Conservation (phyloP, 2,329 filamentous ascomycete genomes). For the Alternaria sp. region DNA sequence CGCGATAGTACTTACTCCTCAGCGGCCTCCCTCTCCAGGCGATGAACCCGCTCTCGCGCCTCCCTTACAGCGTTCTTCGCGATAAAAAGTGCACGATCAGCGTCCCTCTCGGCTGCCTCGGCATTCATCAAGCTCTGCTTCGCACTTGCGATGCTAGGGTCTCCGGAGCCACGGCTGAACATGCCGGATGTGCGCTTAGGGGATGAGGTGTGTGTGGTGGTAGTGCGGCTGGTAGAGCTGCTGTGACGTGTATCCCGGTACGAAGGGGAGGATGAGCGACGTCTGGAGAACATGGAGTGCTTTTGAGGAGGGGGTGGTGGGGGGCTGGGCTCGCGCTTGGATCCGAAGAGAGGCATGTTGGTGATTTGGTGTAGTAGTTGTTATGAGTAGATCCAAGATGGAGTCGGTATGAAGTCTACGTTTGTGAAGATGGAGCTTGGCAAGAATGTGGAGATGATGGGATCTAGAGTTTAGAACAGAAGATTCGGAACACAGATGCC, state of each 20-base stretch:
- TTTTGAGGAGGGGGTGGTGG: slow-evolving; percentile 38
- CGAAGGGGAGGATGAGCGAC: slow-evolving; percentile 45
- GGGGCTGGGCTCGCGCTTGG: slow-evolving; percentile 37
- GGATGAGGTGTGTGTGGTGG: slow-evolving; percentile 34
- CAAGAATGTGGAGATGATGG: not conserved
- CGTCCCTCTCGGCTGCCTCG: slow-evolving; percentile 70
- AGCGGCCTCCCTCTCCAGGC: slow-evolving; percentile 69
- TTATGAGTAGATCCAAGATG: not conserved
- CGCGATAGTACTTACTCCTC: slow-evolving; percentile 31
- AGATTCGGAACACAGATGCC: slow-evolving; percentile 1
- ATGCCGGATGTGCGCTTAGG: slow-evolving; percentile 51
- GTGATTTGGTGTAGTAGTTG: not conserved
- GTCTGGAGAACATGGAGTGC: slow-evolving; percentile 49
- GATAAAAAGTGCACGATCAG: slow-evolving; percentile 68
- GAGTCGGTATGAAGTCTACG: not conserved
- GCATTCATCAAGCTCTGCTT: slow-evolving; percentile 69
- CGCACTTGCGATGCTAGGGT: slow-evolving; percentile 69
- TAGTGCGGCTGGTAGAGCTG: slow-evolving; percentile 25
- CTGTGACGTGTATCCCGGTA: slow-evolving; percentile 26
- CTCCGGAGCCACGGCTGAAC: slow-evolving; percentile 59
- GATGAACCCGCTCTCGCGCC: slow-evolving; percentile 69
- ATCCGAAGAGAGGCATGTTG: slow-evolving; percentile 50
- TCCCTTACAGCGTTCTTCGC: slow-evolving; percentile 68
- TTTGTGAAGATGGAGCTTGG: not conserved
- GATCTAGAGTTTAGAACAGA: not conserved